Conservation (phyloP, 371 early-diverging fungal genomes). For the Rhizopus sp. region DNA sequence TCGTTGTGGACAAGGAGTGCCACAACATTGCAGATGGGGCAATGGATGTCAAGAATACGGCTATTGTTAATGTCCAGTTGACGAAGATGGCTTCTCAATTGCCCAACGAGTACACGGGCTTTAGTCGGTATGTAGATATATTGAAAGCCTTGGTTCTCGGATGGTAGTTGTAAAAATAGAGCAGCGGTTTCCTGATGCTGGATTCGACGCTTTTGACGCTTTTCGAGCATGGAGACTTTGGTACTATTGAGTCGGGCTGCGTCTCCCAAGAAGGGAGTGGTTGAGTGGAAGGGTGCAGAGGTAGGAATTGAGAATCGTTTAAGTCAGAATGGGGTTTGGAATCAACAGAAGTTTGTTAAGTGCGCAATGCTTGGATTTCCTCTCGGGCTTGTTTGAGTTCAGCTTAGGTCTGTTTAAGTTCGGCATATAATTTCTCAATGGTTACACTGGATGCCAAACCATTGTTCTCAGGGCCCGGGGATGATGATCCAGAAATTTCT, state of each 20-base stretch:
- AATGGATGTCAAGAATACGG: neutral
- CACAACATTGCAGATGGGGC: neutral
- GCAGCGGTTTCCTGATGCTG: slow-evolving; percentile 2
- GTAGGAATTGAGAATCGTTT: too few relatives aligned
- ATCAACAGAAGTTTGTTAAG: too few relatives aligned
- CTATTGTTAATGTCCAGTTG: slow-evolving; percentile 1
- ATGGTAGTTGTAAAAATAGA: neutral
- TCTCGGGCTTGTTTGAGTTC: too few relatives aligned
- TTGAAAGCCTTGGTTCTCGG: slow-evolving; percentile 5
- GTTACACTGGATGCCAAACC: too few relatives aligned
- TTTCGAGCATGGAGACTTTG: too few relatives aligned
- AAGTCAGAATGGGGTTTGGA: too few relatives aligned
- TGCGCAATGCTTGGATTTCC: too few relatives aligned
- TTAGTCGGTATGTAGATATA: slow-evolving; percentile 1
- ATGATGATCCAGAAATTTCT: too few relatives aligned
- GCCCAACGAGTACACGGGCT: neutral
- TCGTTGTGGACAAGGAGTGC: neutral
- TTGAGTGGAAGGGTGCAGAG: too few relatives aligned
- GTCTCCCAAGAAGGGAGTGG: neutral
- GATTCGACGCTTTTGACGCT: neutral
- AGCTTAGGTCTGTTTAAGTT: too few relatives aligned
- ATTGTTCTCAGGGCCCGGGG: too few relatives aligned
- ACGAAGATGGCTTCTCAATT: neutral
- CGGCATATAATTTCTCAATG: too few relatives aligned
- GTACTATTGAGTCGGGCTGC: neutral